Evolutionary conservation across 1,284 basidiomycete species (phyloP).

Genomic region (Puccinia polysora): DNA sequence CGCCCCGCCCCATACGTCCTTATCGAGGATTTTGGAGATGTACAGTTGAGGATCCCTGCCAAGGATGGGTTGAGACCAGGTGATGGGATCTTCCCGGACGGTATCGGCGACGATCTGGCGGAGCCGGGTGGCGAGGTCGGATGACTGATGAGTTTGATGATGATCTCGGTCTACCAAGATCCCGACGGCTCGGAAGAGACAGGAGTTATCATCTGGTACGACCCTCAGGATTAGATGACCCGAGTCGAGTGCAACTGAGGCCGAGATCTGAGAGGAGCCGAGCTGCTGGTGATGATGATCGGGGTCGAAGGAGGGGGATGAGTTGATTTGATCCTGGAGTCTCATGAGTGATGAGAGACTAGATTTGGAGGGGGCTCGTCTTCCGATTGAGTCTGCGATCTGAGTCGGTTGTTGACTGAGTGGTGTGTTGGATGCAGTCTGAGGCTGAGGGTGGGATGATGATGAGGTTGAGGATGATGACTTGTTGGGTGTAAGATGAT

Average conservation of each 20-base stretch:
- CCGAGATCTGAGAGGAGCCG: slow-evolving; percentile 62
- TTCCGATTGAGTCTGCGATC: slow-evolving; percentile 45
- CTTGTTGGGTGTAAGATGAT: slow-evolving; percentile 47
- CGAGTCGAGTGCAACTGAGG: slow-evolving; percentile 60
- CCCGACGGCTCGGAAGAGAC: slow-evolving; percentile 78
- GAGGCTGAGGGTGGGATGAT: slow-evolving; percentile 43
- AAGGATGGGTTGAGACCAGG: slow-evolving; percentile 42
- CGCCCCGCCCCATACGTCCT: slow-evolving; percentile 83
- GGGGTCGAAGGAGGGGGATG: slow-evolving; percentile 39
- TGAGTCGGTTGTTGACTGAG: slow-evolving; percentile 50
- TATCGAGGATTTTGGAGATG: slow-evolving; percentile 70
- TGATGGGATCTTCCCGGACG: slow-evolving; percentile 48
- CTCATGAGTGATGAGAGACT: slow-evolving; percentile 48
- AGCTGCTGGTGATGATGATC: slow-evolving; percentile 55
- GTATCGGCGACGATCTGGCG: slow-evolving; percentile 59
- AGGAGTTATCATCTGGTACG: slow-evolving; percentile 88
- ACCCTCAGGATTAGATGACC: slow-evolving; percentile 57
- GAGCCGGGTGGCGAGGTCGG: slow-evolving; percentile 54
- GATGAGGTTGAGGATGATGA: slow-evolving; percentile 37
- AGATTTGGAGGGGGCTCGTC: slow-evolving; percentile 44
- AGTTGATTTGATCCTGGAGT: slow-evolving; percentile 5
- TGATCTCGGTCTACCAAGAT: slow-evolving; percentile 77
- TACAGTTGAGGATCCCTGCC: slow-evolving; percentile 71
- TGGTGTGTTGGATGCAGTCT: slow-evolving; percentile 47
- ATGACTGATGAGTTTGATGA: slow-evolving; percentile 56